Percentiles rank a stretch among this genome's conserved stretches.
phyloP scores from a whole-genome alignment of 495 filamentous ascomycete species.

The Tirmania nivea region DNA sequence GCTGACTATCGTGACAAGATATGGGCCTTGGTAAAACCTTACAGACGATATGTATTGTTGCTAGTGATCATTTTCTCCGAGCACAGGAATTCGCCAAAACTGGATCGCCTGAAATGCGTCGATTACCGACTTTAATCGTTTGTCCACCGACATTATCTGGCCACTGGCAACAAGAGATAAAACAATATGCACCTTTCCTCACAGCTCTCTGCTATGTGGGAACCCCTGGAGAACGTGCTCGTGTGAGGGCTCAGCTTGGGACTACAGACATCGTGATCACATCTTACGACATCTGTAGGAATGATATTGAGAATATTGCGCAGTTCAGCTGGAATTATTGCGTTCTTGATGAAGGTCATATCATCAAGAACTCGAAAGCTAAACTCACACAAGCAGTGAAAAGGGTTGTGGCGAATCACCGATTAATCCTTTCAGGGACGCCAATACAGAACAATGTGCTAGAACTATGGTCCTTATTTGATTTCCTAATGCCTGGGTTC shows the following conservation, averaged over 20 bases:
- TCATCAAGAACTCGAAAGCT: slow-evolving; percentile 94
- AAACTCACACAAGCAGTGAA: slow-evolving; percentile 88
- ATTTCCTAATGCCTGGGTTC: slow-evolving; percentile 98
- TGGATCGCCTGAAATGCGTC: slow-evolving; percentile 47
- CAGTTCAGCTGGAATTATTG: slow-evolving; percentile 89
- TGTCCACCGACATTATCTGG: slow-evolving; percentile 95
- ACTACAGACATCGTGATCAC: slow-evolving; percentile 83
- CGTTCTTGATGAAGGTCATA: slow-evolving; percentile 87
- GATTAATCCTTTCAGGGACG: slow-evolving; percentile 85
- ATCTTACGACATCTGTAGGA: slow-evolving; percentile 90
- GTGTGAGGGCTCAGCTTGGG: slow-evolving; percentile 41
- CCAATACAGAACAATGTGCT: slow-evolving; percentile 97
- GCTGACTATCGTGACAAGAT: slow-evolving; percentile 26
- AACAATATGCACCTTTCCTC: slow-evolving; percentile 83
- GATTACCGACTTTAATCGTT: slow-evolving; percentile 76
- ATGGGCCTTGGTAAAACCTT: slow-evolving; percentile 98
- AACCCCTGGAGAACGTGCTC: slow-evolving; percentile 53
- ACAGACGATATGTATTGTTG: slow-evolving; percentile 93
- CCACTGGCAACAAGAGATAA: slow-evolving; percentile 96
- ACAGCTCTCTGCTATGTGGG: slow-evolving; percentile 76
- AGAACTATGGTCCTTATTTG: slow-evolving; percentile 96
- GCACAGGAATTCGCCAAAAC: slow-evolving; percentile 75
- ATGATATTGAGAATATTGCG: slow-evolving; percentile 67
- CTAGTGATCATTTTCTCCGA: slow-evolving; percentile 84
- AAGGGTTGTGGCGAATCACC: slow-evolving; percentile 67